These are phyloP conservation scores for Aristolochia californica DNA, from an alignment of 164 flowering plant genomes.

Conservation along the genomic window DNA sequence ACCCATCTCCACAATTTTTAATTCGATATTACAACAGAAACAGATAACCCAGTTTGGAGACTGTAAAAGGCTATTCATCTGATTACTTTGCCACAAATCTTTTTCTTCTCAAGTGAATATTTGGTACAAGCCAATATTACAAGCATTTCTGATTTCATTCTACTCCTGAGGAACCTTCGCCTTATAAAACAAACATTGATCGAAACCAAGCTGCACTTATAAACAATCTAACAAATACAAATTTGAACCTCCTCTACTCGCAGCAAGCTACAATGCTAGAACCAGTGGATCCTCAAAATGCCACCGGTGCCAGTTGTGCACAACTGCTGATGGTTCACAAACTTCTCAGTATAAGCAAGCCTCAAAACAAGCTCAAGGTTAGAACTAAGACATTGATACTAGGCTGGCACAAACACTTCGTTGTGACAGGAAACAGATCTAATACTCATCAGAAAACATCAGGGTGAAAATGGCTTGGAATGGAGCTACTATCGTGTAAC, in stretches of 20 bases:
- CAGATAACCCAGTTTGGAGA: neutral
- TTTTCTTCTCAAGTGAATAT: neutral
- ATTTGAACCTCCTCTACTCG: no score
- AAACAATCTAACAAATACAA: neutral
- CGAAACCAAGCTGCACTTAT: neutral
- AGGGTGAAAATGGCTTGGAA: slow-evolving; percentile 19
- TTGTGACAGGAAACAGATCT: no score
- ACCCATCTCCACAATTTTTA: no score
- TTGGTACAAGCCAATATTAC: neutral
- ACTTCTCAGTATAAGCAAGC: no score
- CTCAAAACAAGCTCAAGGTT: no score
- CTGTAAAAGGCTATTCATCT: neutral
- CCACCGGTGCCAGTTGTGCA: neutral
- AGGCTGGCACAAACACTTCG: no score
- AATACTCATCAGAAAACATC: slow-evolving; percentile 9
- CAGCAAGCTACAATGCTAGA: neutral
- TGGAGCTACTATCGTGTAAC: slow-evolving; percentile 17
- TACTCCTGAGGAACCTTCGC: neutral
- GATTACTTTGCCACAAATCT: neutral
- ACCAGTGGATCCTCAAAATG: neutral
- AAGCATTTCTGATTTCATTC: neutral
- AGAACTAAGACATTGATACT: no score
- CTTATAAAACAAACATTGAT: neutral
- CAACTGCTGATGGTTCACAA: no score
- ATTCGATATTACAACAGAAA: no score